Evolutionary conservation across 2,329 filamentous ascomycete genomes (phyloP).

Genomic region (Ophiocordyceps camponoti-rufipedis): DNA sequence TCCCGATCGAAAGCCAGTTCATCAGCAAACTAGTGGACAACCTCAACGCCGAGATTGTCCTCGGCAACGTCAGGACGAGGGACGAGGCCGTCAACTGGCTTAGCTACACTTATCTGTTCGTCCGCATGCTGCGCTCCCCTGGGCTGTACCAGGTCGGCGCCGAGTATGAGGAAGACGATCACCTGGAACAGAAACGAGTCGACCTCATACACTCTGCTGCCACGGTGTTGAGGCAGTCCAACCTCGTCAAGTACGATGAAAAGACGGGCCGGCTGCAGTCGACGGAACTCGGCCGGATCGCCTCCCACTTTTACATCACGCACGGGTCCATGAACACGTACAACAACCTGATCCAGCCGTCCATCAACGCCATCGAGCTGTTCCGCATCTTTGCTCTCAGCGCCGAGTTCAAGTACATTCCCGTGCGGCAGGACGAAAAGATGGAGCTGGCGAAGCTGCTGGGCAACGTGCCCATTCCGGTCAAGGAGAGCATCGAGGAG

Average conservation of each 20-base stretch:
- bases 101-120: slow-evolving; percentile 93
- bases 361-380: slow-evolving; percentile 82
- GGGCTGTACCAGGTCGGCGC: slow-evolving; percentile 89
- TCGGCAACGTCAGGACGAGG: slow-evolving; percentile 78
- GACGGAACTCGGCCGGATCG: slow-evolving; percentile 86
- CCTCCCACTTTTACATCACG: slow-evolving; percentile 97
- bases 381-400: slow-evolving; percentile 94
- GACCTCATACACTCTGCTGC: slow-evolving; percentile 93
- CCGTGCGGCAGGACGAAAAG: slow-evolving; percentile 94
- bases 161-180: slow-evolving; percentile 85
- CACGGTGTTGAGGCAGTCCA: slow-evolving; percentile 67
- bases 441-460: slow-evolving; percentile 85
- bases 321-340: slow-evolving; percentile 94
- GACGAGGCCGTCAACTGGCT: slow-evolving; percentile 99
- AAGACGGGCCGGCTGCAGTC: slow-evolving; percentile 75
- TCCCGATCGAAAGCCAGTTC: slow-evolving; percentile 94
- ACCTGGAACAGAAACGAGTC: slow-evolving; percentile 90
- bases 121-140: slow-evolving; percentile 91
- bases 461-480: slow-evolving; percentile 77
- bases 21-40: slow-evolving; percentile 89
- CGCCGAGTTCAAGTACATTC: slow-evolving; percentile 97
- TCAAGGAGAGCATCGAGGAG: slow-evolving; percentile 96
- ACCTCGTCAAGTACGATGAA: slow-evolving; percentile 87
- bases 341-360: slow-evolving; percentile 85
- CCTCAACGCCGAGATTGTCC: slow-evolving; percentile 85